These are phyloP conservation scores for Apiospora sp. DNA, from an alignment of 2,329 filamentous ascomycete species.

Conservation along the genomic window DNA sequence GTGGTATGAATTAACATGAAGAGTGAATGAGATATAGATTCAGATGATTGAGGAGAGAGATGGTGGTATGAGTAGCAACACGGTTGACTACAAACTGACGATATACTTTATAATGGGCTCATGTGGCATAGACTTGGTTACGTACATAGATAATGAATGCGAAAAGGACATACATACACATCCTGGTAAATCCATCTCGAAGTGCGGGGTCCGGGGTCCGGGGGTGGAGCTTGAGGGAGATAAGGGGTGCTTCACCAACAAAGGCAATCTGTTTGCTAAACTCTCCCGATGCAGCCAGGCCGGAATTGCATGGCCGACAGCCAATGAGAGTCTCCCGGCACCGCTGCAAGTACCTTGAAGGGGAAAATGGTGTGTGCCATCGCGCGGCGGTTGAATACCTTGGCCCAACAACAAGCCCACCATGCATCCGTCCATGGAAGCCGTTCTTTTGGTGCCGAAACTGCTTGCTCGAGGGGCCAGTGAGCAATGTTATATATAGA, in stretches of 20 bases:
- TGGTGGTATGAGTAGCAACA: not conserved
- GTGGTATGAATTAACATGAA: not conserved
- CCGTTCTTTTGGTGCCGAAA: not conserved
- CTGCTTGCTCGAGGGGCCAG: not conserved
- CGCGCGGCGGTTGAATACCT: not conserved
- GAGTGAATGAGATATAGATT: not conserved
- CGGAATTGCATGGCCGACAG: not conserved
- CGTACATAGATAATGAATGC: not conserved
- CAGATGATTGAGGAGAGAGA: not conserved
- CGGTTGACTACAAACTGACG: not conserved
- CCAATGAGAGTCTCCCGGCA: not conserved
- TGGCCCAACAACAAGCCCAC: not conserved
- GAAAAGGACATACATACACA: not conserved
- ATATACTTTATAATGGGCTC: not conserved
- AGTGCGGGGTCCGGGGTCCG: not conserved
- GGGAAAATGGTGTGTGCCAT: conserved; percentile 9
- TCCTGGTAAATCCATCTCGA: not conserved
- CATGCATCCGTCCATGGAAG: conserved; percentile 8
- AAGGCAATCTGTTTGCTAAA: conserved; percentile 12
- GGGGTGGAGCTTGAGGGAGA: not conserved
- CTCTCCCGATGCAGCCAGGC: conserved; percentile 1
- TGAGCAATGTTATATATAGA: not conserved
- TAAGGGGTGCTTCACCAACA: conserved; percentile 4
- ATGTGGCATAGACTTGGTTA: not conserved
- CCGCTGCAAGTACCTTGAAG: not conserved